Evolutionary conservation across 2,329 filamentous ascomycete genomes (phyloP), one percentile per base, ranked within the genome.

Genomic region (Setomelanomma holmii): DNA sequence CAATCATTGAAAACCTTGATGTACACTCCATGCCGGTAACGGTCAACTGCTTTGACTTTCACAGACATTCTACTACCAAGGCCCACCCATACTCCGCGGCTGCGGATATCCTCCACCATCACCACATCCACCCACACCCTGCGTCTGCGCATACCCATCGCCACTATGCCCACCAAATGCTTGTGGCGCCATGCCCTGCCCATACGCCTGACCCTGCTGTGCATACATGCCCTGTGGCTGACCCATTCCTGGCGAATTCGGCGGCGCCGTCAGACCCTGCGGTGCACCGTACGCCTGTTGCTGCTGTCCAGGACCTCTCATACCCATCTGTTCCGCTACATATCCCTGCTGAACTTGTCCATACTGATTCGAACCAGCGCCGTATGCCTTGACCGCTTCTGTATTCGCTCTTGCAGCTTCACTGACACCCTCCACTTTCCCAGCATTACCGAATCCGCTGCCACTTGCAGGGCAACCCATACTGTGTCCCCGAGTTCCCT

Each of bases 401-500:
- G 12, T 17, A 40, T 44, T 38, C 43, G 27, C 45, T 20, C 35
- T 34, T 17, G n/a, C 39, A 11, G 22, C 35, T 30, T 42, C 35
- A 10, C 22, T 44, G 27, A 33, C 23, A 20, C 41, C 42, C 30
- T 36, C 11, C 39, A 22, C 40, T 27, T 27, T 11, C 39, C 34
- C 44, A 22, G 20, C 40, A 35, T 23, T 14, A 36, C 20, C n/a
- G n/a, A n/a, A 17, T 20, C 40, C 27, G 17, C 14, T 33, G 14
- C 7, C 38, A 22, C 24, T 16, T 30, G 41, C 45, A 6, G 3
- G 10, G 5, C 14, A 45, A 46, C 40, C 49, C 49, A 45, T 50
- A 40, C 42, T 39, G 4, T 45, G 63, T 0, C 56, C 61, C 66
- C 63, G 70, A 5, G 60, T 64, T 5, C 69, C 68, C 23, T 53